Evolutionary conservation across 441 rosid species (phyloP).

Genomic region (Oxalis stricta): DNA sequence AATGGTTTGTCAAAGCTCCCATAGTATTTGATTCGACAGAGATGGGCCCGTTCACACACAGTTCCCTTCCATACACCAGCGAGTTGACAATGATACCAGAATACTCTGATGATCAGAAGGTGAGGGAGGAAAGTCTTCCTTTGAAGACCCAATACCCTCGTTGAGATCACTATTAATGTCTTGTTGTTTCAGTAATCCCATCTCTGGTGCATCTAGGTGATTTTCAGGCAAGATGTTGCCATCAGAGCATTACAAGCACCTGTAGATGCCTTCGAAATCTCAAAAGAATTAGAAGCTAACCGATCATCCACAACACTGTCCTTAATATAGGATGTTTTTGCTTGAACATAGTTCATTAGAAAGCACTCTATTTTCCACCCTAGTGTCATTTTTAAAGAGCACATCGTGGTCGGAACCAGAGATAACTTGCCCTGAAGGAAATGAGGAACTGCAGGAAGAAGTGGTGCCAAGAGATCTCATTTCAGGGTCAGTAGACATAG

Average conservation of each 20-base stretch:
- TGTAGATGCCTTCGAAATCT: constrained; percentile 16
- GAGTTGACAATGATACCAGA: constrained; percentile 61
- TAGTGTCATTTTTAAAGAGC: constrained; percentile 12
- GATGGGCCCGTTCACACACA: constrained; percentile 59
- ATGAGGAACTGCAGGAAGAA: constrained; percentile 13
- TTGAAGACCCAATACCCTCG: constrained; percentile 36
- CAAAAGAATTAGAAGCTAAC: constrained; percentile 14
- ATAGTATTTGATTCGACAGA: constrained; percentile 61
- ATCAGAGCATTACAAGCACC: constrained; percentile 13
- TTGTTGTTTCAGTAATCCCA: constrained; percentile 21
- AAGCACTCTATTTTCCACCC: constrained; percentile 18
- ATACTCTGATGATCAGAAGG: constrained; percentile 73
- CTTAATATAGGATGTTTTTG: constrained; percentile 13
- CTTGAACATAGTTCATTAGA: constrained; percentile 23
- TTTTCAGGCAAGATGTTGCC: constrained; percentile 12
- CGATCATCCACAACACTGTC: constrained; percentile 20
- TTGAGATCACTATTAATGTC: constrained; percentile 17
- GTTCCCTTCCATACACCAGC: constrained; percentile 74
- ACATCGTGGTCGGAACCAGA: constrained; percentile 13
- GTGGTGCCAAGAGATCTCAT: constrained; percentile 11
- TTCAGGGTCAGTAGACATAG: constrained; percentile 9
- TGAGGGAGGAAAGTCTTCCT: constrained; percentile 61
- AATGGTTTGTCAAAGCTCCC: constrained; percentile 69
- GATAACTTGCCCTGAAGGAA: constrained; percentile 12
- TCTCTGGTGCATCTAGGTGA: constrained; percentile 5